These are phyloP conservation scores for Acanthamoeba divionensis DNA, from an alignment of 208 protist species.

Conservation along the genomic window DNA sequence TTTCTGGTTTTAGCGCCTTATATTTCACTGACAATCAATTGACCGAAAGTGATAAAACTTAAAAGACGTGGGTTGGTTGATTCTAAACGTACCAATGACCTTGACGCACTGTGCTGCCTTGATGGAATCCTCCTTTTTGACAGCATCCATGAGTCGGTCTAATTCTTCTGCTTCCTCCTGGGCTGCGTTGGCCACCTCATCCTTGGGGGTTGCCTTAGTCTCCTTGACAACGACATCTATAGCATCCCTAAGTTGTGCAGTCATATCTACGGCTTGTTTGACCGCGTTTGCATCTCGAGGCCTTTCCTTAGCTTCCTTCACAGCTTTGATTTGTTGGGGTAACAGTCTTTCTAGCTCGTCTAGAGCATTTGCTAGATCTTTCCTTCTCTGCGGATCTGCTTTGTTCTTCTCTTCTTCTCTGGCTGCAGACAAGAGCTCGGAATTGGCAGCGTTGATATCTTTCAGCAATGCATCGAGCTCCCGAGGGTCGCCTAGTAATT, in stretches of 20 bases:
- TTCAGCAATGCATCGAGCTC: neutral
- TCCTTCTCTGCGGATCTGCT: conserved; percentile 21
- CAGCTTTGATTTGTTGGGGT: conserved; percentile 3
- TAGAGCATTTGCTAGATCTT: neutral
- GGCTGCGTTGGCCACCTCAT: neutral
- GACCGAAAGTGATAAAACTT: neutral
- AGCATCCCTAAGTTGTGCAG: neutral
- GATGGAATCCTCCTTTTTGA: neutral
- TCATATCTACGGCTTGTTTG: neutral
- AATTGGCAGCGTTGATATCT: neutral
- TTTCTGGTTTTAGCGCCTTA: neutral
- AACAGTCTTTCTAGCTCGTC: neutral
- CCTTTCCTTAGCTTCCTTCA: conserved; percentile 23
- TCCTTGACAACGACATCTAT: neutral
- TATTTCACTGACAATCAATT: neutral
- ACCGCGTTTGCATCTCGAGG: neutral
- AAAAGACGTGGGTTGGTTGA: no score
- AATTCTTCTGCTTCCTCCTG: neutral
- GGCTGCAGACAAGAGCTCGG: neutral
- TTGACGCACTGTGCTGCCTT: neutral
- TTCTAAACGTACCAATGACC: neutral
- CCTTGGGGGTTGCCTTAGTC: neutral
- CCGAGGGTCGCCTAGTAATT: neutral
- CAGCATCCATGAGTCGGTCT: neutral
- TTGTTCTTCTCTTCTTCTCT: neutral